Base-by-base conservation (phyloP, 192 early-diverging fungal genomes). In the Helicostylum pulchrum region DNA sequence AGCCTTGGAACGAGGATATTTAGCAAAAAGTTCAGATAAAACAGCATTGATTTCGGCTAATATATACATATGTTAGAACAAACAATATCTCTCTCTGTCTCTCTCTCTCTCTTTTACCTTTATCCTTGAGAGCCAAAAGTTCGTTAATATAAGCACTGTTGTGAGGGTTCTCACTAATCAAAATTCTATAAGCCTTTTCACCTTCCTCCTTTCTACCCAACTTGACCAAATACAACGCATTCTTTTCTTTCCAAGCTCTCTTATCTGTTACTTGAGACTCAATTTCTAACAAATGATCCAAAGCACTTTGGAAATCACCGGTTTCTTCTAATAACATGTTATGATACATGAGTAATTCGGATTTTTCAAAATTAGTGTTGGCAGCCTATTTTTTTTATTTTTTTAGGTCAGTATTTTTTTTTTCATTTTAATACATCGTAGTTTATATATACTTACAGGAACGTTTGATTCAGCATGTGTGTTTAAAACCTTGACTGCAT, bases 271-370 rank as follows among this genome's bases (percentile, higher is more conserved):
- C 83, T 19, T 87, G 81, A 39, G 71, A 59, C 62, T 90, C 85
- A 63, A 95, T 89, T 32, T 81, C 76, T 9, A 88, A 85, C 49
- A 99, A 73, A 68, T 92, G 80, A 7, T 90, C 88, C 45, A 96
- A 73, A 7, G 94, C 95, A 15, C 55, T 71, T 63, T 92, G 67
- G 52, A 80, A 78, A 51, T 96, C 87, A 9, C 94, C 94, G 7
- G 66, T 81, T 66, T 94, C 92, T 75, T 97, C 92, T 34, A 94
- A 71, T 19, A 99, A 62, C 71, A 78, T 79, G 79, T 91, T 93
- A 71, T 91, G 87, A 80, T 94, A 99, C 78, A 99, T 67, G 20
- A 87, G 56, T 60, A 96, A 70, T 74, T 99, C 95, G 53, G 88
- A 90, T 65, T 85, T 79, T 72, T 96, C 93, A 57, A 73, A 87